These are phyloP conservation scores for Camelina hispida DNA, from an alignment of 345 rosid genomes.

Conservation along the genomic window DNA sequence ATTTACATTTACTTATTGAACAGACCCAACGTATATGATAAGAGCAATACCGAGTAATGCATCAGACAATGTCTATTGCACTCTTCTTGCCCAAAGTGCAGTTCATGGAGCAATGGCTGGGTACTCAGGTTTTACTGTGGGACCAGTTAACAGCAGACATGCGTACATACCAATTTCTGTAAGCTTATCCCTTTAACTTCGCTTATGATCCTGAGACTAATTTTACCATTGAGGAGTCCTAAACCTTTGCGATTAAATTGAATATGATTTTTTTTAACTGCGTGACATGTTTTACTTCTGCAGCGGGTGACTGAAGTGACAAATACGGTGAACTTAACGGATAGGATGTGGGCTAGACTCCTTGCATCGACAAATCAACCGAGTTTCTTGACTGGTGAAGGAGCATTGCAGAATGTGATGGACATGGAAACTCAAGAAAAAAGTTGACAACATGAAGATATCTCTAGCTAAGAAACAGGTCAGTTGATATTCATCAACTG, in stretches of 20 bases:
- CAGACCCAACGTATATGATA: conserved; percentile 98
- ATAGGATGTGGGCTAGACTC: conserved; percentile 98
- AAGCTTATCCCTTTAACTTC: conserved; percentile 42
- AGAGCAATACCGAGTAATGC: conserved; percentile 94
- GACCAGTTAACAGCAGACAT: conserved; percentile 90
- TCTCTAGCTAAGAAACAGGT: conserved; percentile 47
- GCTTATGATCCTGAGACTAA: not conserved
- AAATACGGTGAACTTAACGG: conserved; percentile 81
- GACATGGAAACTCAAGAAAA: conserved; percentile 45
- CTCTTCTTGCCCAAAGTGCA: conserved; percentile 95
- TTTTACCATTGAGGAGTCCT: not conserved
- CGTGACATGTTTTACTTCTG: conserved; percentile 42
- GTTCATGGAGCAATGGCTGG: conserved; percentile 99
- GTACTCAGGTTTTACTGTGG: conserved; percentile 93
- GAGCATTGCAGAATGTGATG: conserved; percentile 42
- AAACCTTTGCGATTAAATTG: conserved; percentile 10
- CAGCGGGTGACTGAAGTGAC: conserved; percentile 81
- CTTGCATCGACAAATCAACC: conserved; percentile 97
- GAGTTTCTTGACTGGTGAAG: conserved; percentile 64
- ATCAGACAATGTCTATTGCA: conserved; percentile 94
- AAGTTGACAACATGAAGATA: conserved; percentile 51
- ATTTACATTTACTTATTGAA: conserved; percentile 18
- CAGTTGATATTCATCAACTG: conserved; percentile 19
- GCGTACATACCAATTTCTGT: conserved; percentile 89
- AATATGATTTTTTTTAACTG: conserved; percentile 15